Evolutionary conservation across 1,139 yeast genomes (phyloP), one percentile per base, ranked within the genome.

Genomic region (Meyerozyma carpophila): DNA sequence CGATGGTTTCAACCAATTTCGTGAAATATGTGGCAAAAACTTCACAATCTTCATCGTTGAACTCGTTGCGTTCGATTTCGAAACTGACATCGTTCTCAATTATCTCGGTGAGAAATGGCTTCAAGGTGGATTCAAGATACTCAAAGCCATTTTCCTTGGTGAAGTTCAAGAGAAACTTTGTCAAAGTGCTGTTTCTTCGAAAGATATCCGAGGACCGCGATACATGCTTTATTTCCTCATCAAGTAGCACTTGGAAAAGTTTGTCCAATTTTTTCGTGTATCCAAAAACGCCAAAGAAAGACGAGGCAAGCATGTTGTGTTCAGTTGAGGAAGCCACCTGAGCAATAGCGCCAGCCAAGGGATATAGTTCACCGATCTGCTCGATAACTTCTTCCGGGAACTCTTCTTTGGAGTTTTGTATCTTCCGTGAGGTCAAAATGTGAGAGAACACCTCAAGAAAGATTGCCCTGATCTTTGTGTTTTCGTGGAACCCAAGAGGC

Each of bases 181-280:
- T 87, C 36, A 93, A 84, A 24, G 89, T 85, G 43, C 94, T 84
- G 59, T 89, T 89, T 47, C 95, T 75, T 55, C 96, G 72, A 52
- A 89, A 72, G 27, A 88, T 77, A 55, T 87, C 95, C 32, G 85
- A 77, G 11, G 88, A 77, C 47, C 85, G 75, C 1, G 77, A 65
- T 0, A 86, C 81, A 28, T 66, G 68, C 37, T 68, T 59, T 24
- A 88, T 82, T 57, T 89, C 96, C 46, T 79, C 80, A 20, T 67
- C 66, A 18, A 89, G 68, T 41, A 86, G 67, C 6, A 76, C 73
- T 6, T 75, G 64, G 39, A 88, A 81, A 31, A 87, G 63, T 11
- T 69, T 65, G 51, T 85, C 79, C 36, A 81, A 70, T 31, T 74
- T 73, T 38, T 72, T 68, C 32, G 80, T 68, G 45, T 79, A 71